Evolutionary conservation across 495 filamentous ascomycete species (phyloP), one percentile per base, ranked within the genome.

Genomic region (Neurospora sp.): DNA sequence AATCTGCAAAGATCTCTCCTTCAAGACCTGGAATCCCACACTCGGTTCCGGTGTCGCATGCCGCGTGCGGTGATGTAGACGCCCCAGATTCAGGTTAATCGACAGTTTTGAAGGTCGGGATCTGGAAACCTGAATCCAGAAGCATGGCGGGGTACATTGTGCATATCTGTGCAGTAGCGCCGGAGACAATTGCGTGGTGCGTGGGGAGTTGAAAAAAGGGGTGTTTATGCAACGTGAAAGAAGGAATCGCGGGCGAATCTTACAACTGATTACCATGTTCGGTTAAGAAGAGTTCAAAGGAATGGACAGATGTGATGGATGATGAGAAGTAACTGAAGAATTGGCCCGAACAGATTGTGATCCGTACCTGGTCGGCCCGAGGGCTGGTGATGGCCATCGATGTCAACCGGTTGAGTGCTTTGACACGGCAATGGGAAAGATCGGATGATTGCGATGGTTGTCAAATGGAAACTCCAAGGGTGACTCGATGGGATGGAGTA

Each of bases 401-500:
- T 31, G 12, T 62, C 3, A 62, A 35, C 23, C 54, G 23, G 54
- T 31, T 16, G 27, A 31, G 23, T 62, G 54, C 23, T 35, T 35
- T 18, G 54, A 35, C 54, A 35, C 6, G 27, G 23, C 54, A 62
- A 66, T 35, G 54, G 27, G 54, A 66, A 66, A 66, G 12, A 35
- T 18, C 54, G 54, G 27, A 35, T 66, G 54, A 35, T 66, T 62
- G 12, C 12, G 12, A 31, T 14, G 2, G 23, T 2, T 62, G 54
- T 66, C 54, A 66, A 66, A 66, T 37, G 54, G 54, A 66, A 66
- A 35, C 54, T 66, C 27, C 6, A 7, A 66, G 54, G 54, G 12
- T 77, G 75, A 77, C 75, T 77, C 75, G 75, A 77, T 77, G 75
- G 44, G 59, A 75, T 77, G 54, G 74, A 77, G 75, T 77, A 77